Evolutionary conservation across 2,329 filamentous ascomycete genomes (phyloP), one percentile per base, ranked within the genome.

Genomic region (Xylariaceae sp.): DNA sequence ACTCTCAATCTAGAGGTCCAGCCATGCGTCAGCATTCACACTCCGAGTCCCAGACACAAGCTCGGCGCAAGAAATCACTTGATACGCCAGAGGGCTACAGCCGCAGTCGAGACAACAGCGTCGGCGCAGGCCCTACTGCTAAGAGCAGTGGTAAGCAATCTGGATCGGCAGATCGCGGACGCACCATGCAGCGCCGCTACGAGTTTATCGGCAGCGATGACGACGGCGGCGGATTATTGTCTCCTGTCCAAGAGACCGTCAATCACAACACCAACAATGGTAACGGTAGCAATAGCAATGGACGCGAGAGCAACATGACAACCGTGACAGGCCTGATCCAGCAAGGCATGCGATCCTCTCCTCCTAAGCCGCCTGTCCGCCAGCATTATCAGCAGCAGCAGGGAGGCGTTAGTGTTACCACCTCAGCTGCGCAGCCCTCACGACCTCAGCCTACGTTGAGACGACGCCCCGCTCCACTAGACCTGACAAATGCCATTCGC

Each of bases 281-380:
- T 18, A 35, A 45, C 21, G 26, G 10, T 10, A 23, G n/a, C n/a
- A 37, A 21, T 18, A 35, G 32, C 16, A 8, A 15, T 15, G 46
- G 49, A 18, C 58, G 41, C 16, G 47, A 58, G 18, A 65, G 64
- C 32, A 44, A 50, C 16, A 32, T 61, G n/a, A 69, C 64, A 1
- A 68, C 59, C 9, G 50, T 67, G 47, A 60, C 64, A 4, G 47
- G 56, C 15, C 40, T 64, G 15, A 57, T 63, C 27, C 11, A 49
- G n/a, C 55, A 51, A 41, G 37, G 43, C 44, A 15, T 4, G 7
- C 23, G 44, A 5, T 2, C 26, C 1, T 44, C 48, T 16, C 55
- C 52, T 10, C 39, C 53, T 49, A 10, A 29, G 23, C 39, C 37
- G 7, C 52, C 48, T 35, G 2, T 13, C 15, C 41, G 10, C 30